These are phyloP conservation scores for Nicotiana undulata DNA, from an alignment of 257 asterid genomes.

Conservation along the genomic window DNA sequence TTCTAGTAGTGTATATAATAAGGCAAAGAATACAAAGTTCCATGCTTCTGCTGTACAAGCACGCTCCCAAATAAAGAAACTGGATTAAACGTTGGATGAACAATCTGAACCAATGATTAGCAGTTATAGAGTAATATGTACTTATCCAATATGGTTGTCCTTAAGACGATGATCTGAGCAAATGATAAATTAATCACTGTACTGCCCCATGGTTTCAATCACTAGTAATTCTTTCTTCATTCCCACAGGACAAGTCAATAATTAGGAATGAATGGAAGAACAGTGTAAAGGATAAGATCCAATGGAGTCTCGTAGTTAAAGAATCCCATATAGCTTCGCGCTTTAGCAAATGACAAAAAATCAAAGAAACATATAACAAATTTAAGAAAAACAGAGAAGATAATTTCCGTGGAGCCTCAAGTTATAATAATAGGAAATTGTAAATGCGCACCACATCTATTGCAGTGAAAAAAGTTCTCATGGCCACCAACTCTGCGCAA, in stretches of 20 bases:
- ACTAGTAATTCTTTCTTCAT: not conserved
- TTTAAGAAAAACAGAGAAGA: not conserved
- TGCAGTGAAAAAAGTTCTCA: conserved; percentile 88
- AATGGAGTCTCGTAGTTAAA: not conserved
- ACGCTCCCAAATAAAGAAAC: not conserved
- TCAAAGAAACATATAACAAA: not conserved
- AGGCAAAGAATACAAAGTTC: not conserved
- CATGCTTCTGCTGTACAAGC: not conserved
- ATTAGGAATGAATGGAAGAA: not conserved
- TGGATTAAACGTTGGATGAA: not conserved
- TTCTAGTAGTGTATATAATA: not conserved
- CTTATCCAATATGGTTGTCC: not conserved
- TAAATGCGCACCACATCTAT: conserved; percentile 65
- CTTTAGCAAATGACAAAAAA: not conserved
- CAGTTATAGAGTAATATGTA: not conserved
- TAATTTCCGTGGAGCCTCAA: not conserved
- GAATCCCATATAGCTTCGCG: not conserved
- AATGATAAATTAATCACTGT: not conserved
- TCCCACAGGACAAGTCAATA: not conserved
- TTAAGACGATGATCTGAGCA: not conserved
- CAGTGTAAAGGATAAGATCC: not conserved
- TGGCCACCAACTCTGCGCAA: conserved; percentile 67
- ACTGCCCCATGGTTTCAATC: not conserved
- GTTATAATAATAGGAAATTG: not conserved
- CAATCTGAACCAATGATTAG: not conserved